Base-by-base conservation (phyloP, 164 flowering plant species). In the Stephania cephalantha region DNA sequence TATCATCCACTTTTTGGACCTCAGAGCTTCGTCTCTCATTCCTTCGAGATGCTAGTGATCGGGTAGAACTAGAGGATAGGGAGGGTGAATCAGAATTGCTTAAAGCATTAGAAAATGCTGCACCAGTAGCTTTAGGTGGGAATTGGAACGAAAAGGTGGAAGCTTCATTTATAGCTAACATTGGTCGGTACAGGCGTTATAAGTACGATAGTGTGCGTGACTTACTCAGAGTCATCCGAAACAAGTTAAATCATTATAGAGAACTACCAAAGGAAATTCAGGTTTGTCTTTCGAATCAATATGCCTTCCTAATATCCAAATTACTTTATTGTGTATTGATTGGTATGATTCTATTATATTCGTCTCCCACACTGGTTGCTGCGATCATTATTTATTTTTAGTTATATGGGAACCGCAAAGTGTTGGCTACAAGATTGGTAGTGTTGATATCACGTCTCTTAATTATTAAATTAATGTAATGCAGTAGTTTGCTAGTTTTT, bases 111-210 rank as follows among this genome's bases (percentile, higher is more conserved):
- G 97, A 92, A 79, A 79, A 78, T 52, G 76, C 66, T 71, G 90
- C 85, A 48, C 74, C 87, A 1, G 73, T 78, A 45, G 87, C 89
- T 71, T 78, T 93, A 66, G 84, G 82, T 74, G 91, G 90, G 53
- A 89, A 86, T 73, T 93, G 96, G 97, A 89, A 89, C 78, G 89
- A 89, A 48, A 91, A 89, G 80, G 72, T 93, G 85, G 94, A 91
- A 68, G 11, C 77, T 58, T 74, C 79, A 66, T 87, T 93, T 69
- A 73, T 93, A 46, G 69, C 69, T 44, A 88, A 89, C 82, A 85
- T 93, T 70, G 91, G 93, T 4, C 84, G 82, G 6, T 88, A 87
- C 76, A 88, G 97, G 78, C 85, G 89, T 1, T 93, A 93, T 79
- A 91, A 87, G 75, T 90, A 42, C 75, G 90, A 87, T 58, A 89